Percentiles rank a stretch among this genome's conserved stretches.
phyloP scores from a whole-genome alignment of 2,329 filamentous ascomycete genomes.

The Penicillium sp. region DNA sequence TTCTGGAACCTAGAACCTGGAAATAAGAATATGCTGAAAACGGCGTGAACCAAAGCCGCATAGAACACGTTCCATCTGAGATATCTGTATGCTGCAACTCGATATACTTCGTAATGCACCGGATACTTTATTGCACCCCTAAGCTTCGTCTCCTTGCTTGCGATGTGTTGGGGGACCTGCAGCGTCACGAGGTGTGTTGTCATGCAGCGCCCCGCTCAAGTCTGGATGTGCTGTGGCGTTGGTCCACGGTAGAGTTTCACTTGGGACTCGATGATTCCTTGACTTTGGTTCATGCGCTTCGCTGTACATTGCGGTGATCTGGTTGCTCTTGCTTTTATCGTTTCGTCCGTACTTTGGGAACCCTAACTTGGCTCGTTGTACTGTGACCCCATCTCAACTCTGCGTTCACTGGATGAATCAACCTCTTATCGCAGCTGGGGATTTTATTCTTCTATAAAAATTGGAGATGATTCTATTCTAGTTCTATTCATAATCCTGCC shows the following conservation, averaged over 20 bases:
- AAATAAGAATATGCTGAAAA: background rate
- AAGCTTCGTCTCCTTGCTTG: slow-evolving; percentile 3
- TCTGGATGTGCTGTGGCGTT: background rate
- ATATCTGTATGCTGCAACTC: background rate
- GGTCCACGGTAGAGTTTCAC: slow-evolving; percentile 3
- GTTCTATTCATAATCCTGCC: background rate
- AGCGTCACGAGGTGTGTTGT: slow-evolving; percentile 17
- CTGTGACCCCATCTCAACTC: background rate
- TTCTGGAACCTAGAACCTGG: background rate
- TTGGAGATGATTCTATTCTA: background rate
- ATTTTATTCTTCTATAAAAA: background rate
- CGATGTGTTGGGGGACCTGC: slow-evolving; percentile 7
- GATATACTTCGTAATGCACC: background rate
- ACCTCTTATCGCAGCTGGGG: background rate
- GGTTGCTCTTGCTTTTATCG: background rate
- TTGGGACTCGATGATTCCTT: slow-evolving; percentile 10
- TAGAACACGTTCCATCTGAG: background rate
- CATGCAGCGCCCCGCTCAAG: slow-evolving; percentile 8
- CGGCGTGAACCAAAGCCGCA: background rate
- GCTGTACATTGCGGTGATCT: background rate
- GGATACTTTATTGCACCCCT: background rate
- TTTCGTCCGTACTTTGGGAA: background rate
- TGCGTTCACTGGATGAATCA: background rate
- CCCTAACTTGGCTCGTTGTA: background rate
- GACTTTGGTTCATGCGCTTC: slow-evolving; percentile 1